Percentiles rank a stretch among this genome's conserved stretches.
Conservation (phyloP, 2,329 filamentous ascomycete genomes). For the Emmonsiellopsis sp. region DNA sequence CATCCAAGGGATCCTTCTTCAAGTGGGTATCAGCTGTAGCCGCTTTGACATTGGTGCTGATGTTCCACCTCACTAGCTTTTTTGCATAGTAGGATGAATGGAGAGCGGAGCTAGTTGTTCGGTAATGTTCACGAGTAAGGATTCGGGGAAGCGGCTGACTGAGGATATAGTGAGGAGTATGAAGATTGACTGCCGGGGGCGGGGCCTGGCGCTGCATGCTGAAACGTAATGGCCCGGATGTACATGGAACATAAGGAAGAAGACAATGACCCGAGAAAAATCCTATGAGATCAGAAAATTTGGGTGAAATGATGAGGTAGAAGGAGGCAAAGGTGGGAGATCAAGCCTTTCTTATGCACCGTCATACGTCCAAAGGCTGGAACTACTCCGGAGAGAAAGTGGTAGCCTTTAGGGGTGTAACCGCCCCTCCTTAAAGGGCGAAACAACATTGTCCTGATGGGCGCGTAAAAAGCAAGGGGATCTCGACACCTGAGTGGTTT, state of each 20-base stretch:
- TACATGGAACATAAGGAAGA: not conserved
- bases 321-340: no score
- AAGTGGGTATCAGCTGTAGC: not conserved
- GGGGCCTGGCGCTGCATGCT: not conserved
- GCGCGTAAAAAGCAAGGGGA: no score
- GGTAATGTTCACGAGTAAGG: slow-evolving; percentile 1
- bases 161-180: not conserved
- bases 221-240: not conserved
- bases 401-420: no score
- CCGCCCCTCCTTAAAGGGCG: no score
- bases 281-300: not conserved
- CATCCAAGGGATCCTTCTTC: not conserved
- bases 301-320: not conserved
- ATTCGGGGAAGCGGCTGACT: not conserved
- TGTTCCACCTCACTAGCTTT: slow-evolving; percentile 1
- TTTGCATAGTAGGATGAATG: not conserved
- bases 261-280: not conserved
- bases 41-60: not conserved
- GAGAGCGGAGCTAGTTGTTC: slow-evolving; percentile 3
- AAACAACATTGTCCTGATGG: no score
- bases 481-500: no score
- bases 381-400: no score
- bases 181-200: not conserved
- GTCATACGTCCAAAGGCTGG: no score
- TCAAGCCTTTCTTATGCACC: no score